Evolutionary conservation across 805 yeast genomes (phyloP).

Genomic region (Zygosaccharomyces rouxii): DNA sequence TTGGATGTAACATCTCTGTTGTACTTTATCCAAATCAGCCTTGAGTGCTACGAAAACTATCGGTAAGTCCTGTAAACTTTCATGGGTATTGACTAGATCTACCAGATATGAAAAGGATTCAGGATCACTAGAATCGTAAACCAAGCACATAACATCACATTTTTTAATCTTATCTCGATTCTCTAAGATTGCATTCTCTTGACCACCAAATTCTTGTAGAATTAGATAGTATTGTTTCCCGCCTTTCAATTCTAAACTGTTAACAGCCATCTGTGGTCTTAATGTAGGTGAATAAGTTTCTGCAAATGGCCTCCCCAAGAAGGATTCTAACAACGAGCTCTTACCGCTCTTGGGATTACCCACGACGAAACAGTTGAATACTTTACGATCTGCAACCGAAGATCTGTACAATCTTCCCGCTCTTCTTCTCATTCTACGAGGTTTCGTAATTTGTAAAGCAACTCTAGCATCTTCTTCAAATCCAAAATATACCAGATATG

Average conservation of each 20-base stretch:
- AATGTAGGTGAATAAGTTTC: constrained; percentile 77
- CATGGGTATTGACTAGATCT: constrained; percentile 58
- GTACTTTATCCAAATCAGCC: constrained; percentile 94
- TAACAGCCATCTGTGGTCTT: constrained; percentile 76
- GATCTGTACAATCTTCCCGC: constrained; percentile 65
- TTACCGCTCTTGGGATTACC: constrained; percentile 90
- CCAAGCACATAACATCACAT: constrained; percentile 86
- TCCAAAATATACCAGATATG: constrained; percentile 86
- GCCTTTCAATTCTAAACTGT: constrained; percentile 87
- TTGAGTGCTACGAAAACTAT: constrained; percentile 85
- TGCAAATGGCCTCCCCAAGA: constrained; percentile 67
- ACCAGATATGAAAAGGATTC: constrained; percentile 83
- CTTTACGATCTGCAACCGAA: constrained; percentile 74
- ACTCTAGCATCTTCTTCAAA: constrained; percentile 52
- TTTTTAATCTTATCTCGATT: constrained; percentile 65
- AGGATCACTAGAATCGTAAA: constrained; percentile 94
- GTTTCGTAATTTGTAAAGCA: constrained; percentile 77
- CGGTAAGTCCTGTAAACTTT: constrained; percentile 63
- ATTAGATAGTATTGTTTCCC: constrained; percentile 94
- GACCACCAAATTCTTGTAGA: constrained; percentile 83
- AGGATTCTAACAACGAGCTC: constrained; percentile 75
- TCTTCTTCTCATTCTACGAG: constrained; percentile 64
- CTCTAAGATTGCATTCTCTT: constrained; percentile 76
- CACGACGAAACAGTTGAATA: constrained; percentile 81
- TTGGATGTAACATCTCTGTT: constrained; percentile 77